Percentiles rank a stretch among this genome's conserved stretches.
These are phyloP conservation scores for Oryza officinalis DNA, from an alignment of 176 grass and related monocot species.

Conservation along the genomic window DNA sequence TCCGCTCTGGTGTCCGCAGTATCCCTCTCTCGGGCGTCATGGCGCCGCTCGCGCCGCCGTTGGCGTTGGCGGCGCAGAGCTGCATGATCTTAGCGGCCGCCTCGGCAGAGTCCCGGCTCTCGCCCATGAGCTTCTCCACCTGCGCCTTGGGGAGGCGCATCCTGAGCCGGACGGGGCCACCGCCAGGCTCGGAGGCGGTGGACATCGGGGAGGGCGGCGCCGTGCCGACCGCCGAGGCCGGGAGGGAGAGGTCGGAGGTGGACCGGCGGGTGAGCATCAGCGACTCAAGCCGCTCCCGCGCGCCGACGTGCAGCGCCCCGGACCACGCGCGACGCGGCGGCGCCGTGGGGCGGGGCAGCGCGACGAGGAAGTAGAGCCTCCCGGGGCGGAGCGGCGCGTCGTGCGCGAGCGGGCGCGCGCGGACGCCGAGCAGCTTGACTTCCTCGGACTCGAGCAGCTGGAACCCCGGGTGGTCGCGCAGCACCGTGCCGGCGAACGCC, in stretches of 20 bases:
- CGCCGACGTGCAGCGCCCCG: slow-evolving; percentile 67
- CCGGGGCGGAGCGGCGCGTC: slow-evolving; percentile 61
- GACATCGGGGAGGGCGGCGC: slow-evolving; percentile 40
- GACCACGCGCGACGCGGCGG: slow-evolving; percentile 71
- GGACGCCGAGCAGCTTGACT: slow-evolving; percentile 72
- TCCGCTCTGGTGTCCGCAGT: slow-evolving; percentile 38
- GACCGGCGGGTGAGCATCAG: slow-evolving; percentile 87
- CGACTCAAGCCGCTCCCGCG: slow-evolving; percentile 80
- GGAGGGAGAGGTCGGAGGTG: slow-evolving; percentile 72
- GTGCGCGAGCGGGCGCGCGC: slow-evolving; percentile 52
- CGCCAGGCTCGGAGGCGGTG: slow-evolving; percentile 23
- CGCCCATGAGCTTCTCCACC: slow-evolving; percentile 68
- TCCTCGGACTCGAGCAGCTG: slow-evolving; percentile 70
- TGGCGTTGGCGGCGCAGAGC: slow-evolving; percentile 39
- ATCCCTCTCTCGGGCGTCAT: slow-evolving; percentile 46
- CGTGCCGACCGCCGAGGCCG: slow-evolving; percentile 1
- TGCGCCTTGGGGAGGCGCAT: slow-evolving; percentile 83
- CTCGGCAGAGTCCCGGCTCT: slow-evolving; percentile 66
- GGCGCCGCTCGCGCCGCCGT: slow-evolving; percentile 21
- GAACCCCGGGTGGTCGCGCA: slow-evolving; percentile 69
- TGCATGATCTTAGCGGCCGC: slow-evolving; percentile 86
- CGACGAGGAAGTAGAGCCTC: slow-evolving; percentile 87
- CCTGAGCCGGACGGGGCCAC: slow-evolving; percentile 47
- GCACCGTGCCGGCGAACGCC: slow-evolving; percentile 51
- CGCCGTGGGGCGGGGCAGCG: slow-evolving; percentile 48